Evolutionary conservation across 2,329 filamentous ascomycete genomes (phyloP).

Genomic region (Colletotrichum sp.): DNA sequence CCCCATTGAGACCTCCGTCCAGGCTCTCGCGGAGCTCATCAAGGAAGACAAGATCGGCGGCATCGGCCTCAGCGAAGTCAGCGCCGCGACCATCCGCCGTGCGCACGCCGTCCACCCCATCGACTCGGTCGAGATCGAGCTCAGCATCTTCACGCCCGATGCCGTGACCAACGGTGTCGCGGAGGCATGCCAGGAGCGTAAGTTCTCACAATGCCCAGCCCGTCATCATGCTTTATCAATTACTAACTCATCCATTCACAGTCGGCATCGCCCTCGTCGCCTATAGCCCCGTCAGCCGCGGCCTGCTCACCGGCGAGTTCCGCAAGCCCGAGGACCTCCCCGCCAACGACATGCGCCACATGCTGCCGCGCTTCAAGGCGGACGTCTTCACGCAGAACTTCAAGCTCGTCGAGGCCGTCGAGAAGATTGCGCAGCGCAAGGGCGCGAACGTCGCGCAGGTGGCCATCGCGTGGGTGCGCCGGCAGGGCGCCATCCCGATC

Average conservation of each 20-base stretch:
- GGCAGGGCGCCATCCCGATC: constrained; percentile 64
- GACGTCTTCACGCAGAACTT: constrained; percentile 60
- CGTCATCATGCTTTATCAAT: not conserved
- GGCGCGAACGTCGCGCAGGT: constrained; percentile 55
- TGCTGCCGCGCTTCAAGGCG: constrained; percentile 50
- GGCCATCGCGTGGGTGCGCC: constrained; percentile 61
- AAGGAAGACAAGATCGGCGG: constrained; percentile 46
- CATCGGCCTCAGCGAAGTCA: constrained; percentile 47
- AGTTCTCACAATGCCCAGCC: not conserved
- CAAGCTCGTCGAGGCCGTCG: constrained; percentile 50
- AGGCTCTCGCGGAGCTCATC: constrained; percentile 31
- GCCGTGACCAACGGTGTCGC: constrained; percentile 43
- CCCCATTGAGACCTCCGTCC: constrained; percentile 46
- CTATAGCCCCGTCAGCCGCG: constrained; percentile 57
- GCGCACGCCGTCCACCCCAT: constrained; percentile 41
- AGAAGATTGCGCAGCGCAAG: constrained; percentile 51
- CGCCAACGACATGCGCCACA: constrained; percentile 48
- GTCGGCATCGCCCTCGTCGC: constrained; percentile 48
- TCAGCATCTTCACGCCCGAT: constrained; percentile 44
- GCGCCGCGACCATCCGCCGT: constrained; percentile 43
- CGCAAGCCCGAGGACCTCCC: constrained; percentile 44
- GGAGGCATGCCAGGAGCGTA: constrained; percentile 47
- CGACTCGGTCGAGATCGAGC: constrained; percentile 49
- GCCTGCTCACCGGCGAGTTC: constrained; percentile 51
- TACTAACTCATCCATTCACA: constrained; percentile 17